Evolutionary conservation across 345 rosid species (phyloP), one percentile per base, ranked within the genome.

Genomic region (Lepidium aucheri): DNA sequence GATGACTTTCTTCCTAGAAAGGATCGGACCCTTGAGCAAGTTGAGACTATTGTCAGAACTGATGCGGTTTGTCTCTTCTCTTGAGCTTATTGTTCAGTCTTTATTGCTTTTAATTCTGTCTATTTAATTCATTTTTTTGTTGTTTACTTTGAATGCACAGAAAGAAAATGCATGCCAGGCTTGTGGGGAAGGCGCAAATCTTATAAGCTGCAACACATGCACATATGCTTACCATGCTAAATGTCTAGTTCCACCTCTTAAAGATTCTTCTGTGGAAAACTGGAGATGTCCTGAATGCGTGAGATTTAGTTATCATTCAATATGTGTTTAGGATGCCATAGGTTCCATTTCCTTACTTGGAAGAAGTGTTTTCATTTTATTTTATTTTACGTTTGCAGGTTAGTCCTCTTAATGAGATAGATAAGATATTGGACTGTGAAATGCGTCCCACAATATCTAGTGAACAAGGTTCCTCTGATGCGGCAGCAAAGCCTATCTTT

Each of bases 281-380:
- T 95, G 99, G 99, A 91, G 89, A 73, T 95, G 99, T 74, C 99
- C 99, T 60, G 99, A 74, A 74, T 74, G 77, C 40, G 77, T 74
- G 40, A 61, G 77, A 67, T 44, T 33, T 36, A 43, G 15, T 57
- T 15, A 10, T 5, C 0, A 17, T 32, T 14, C 9, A 15, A 3
- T 4, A 11, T 59, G 8, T 52, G 30, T 28, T 41, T 26, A 34
- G 45, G 15, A 63, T 56, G 43, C 52, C 26, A 3, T 17, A 8
- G 7, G 35, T 36, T 63, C 14, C 6, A 17, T 41, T 72, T 65
- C 1, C 8, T 50, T 51, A 42, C 50, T 34, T 41, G 67, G 40
- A 43, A 52, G 60, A 36, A 43, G 42, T 69, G 41, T 17, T 77
- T 60, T 14, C 0, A 4, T 26, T 6, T 40, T 26, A 20, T 20